These are phyloP conservation scores for Teratosphaeriaceae sp. DNA, from an alignment of 2,329 filamentous ascomycete genomes.

Conservation along the genomic window DNA sequence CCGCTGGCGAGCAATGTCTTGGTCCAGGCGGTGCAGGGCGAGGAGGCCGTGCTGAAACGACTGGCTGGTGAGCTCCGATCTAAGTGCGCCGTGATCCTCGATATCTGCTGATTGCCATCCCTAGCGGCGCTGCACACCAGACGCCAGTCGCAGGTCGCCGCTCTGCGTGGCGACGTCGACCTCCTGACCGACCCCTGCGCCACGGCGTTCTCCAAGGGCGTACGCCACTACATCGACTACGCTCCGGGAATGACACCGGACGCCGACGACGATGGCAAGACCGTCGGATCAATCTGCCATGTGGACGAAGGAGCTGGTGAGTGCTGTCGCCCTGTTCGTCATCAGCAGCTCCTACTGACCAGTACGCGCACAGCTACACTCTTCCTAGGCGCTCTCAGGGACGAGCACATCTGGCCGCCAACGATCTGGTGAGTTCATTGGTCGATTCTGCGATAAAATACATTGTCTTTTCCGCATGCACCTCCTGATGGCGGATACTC, in stretches of 20 bases:
- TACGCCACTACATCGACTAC: conserved; percentile 23
- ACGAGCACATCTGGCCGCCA: conserved; percentile 23
- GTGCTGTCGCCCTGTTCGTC: no score
- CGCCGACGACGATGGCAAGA: conserved; percentile 7
- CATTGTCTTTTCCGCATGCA: no score
- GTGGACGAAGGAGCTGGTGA: conserved; percentile 15
- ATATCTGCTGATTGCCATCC: not conserved
- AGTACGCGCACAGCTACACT: conserved; percentile 4
- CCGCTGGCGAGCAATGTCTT: conserved; percentile 12
- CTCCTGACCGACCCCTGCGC: conserved; percentile 20
- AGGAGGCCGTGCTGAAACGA: conserved; percentile 2
- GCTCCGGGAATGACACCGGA: conserved; percentile 20
- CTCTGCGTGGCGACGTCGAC: conserved; percentile 20
- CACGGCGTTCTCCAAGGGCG: conserved; percentile 16
- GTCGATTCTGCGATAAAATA: not conserved
- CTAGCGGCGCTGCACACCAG: conserved; percentile 6
- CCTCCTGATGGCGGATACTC: no score
- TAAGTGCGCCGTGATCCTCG: no score
- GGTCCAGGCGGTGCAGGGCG: not conserved
- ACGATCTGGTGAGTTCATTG: conserved; percentile 13
- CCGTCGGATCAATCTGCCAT: conserved; percentile 10
- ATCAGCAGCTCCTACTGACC: not conserved
- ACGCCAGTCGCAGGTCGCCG: conserved; percentile 9
- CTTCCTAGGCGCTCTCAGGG: conserved; percentile 21
- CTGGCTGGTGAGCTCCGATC: conserved; percentile 5